Base-by-base conservation (phyloP, 2,329 filamentous ascomycete genomes). In the Clonostachys solani region DNA sequence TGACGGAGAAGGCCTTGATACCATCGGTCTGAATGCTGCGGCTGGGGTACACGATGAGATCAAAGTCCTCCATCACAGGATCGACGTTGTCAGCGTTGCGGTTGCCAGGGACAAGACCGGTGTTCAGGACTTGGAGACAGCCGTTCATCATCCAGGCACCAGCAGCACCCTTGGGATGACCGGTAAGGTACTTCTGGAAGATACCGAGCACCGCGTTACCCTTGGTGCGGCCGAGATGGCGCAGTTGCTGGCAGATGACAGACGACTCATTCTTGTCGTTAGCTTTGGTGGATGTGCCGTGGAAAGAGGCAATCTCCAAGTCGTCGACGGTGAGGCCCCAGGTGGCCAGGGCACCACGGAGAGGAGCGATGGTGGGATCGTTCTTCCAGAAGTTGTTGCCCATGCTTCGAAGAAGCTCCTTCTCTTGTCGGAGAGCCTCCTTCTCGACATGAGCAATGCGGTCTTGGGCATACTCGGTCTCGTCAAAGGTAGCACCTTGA, bases 91-190 rank as follows among this genome's bases (percentile, higher is more conserved):
- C 94, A 45, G 94, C 94, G 60, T 99, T 99, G 61, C 92, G 87
- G 75, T 99, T 99, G 50, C 94, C 94, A 13, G 94, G 94, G 19
- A 99, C 92, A 44, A 99, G 77, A 62, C 94, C 94, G 45, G 81
- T 86, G 77, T 97, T 95, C 59, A 99, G 82, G 42, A 96, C 90
- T 69, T 99, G 94, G 66, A 99, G 75, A 67, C 89, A 94, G 55
- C 94, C 94, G 77, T 99, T 99, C 81, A 99, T 85, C 94, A 99
- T 99, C 92, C 94, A 99, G 43, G 92, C 94, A 77, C 94, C 94
- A 50, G 94, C 94, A 60, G 94, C 92, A 85, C 94, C 94, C 84
- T 99, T 99, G 61, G 94, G 94, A 67, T 99, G 94, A 69, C 94
- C 94, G 47, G 95, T 99, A 52, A 99, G 84, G 69, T 95, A 97